Evolutionary conservation across 768 basidiomycete species (phyloP).

Genomic region (Nevesoporus exiguus): DNA sequence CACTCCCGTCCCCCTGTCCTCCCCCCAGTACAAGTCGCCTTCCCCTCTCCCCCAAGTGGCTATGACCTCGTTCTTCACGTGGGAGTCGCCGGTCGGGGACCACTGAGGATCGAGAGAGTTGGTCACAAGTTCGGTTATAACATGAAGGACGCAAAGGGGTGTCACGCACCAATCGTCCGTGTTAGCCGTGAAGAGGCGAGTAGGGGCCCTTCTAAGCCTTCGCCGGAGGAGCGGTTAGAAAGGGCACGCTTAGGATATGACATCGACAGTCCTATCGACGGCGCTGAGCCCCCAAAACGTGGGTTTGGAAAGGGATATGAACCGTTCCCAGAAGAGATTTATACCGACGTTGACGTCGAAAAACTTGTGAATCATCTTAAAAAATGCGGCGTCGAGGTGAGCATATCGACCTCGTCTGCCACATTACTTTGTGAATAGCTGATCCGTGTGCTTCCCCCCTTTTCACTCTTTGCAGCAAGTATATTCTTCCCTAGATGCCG

Average conservation of each 20-base stretch:
- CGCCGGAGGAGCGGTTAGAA: conserved; percentile 28
- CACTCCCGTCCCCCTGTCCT: conserved; percentile 56
- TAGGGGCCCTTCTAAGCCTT: conserved; percentile 20
- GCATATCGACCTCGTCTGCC: conserved; percentile 1
- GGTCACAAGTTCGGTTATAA: conserved; percentile 67
- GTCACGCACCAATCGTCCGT: conserved; percentile 47
- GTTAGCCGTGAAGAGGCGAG: conserved; percentile 25
- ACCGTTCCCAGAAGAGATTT: conserved; percentile 33
- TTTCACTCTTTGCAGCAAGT: conserved; percentile 45
- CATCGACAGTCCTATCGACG: conserved; percentile 25
- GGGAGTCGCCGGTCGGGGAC: conserved; percentile 63
- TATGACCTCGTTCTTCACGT: conserved; percentile 73
- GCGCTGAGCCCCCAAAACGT: conserved; percentile 31
- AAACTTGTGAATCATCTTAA: conserved; percentile 37
- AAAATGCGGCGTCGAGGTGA: conserved; percentile 30
- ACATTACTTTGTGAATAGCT: conserved; percentile 4
- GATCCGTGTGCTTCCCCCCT: not conserved
- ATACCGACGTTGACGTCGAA: conserved; percentile 36
- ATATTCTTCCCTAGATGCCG: conserved; percentile 71
- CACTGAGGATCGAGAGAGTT: conserved; percentile 59
- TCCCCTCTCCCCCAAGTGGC: conserved; percentile 41
- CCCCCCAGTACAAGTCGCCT: conserved; percentile 38
- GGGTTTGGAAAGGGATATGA: conserved; percentile 38
- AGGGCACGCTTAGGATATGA: conserved; percentile 29
- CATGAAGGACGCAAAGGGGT: conserved; percentile 61